A percentile compares a stretch with the other conserved stretches of the same genome.
Evolutionary conservation across 345 rosid genomes (phyloP).

Genomic region (Corymbia maculata): DNA sequence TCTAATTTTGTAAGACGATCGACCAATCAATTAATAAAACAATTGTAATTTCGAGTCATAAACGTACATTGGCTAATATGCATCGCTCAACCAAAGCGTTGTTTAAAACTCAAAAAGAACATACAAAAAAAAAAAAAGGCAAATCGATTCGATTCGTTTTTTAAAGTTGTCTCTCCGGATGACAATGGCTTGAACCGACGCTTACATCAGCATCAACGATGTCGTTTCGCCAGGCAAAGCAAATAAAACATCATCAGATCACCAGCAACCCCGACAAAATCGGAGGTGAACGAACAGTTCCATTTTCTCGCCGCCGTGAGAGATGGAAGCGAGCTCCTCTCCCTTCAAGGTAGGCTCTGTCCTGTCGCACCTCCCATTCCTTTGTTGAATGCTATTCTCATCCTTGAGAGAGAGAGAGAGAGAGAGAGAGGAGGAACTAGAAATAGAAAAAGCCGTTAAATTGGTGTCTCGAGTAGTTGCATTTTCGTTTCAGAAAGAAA

Average conservation of each 20-base stretch:
- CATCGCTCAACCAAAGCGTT: background rate
- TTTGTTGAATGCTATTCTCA: background rate
- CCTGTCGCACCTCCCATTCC: background rate
- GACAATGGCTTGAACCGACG: background rate
- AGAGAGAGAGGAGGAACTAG: background rate
- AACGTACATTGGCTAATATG: background rate
- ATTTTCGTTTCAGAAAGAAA: background rate
- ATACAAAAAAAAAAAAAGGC: background rate
- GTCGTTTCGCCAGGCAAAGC: background rate
- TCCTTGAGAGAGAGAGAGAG: background rate
- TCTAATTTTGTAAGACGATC: background rate
- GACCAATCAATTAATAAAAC: background rate
- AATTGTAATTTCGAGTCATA: background rate
- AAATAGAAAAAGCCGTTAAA: background rate
- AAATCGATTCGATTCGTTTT: background rate
- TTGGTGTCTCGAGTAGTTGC: background rate
- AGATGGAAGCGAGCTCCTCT: constrained; percentile 33
- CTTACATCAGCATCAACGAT: background rate
- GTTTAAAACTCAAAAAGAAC: background rate
- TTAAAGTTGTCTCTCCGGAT: background rate
- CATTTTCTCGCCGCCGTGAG: background rate
- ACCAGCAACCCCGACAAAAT: background rate
- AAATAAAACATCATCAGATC: background rate
- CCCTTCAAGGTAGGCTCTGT: constrained; percentile 35
- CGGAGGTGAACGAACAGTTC: background rate